Evolutionary conservation across 805 yeast species (phyloP).

Genomic region (Lachancea quebecensis): DNA sequence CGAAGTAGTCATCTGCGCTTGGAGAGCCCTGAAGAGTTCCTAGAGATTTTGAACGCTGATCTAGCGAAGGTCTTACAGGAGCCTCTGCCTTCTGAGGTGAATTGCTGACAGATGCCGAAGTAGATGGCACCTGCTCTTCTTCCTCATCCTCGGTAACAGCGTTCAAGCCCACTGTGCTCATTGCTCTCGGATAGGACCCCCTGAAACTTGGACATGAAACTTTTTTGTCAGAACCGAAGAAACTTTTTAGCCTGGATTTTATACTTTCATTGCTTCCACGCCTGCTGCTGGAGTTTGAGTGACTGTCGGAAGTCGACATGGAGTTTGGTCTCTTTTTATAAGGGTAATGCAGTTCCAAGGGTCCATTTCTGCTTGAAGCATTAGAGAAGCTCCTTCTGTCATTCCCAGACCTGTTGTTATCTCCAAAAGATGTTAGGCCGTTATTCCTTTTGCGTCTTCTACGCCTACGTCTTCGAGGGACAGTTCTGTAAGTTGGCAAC

Average conservation of each 20-base stretch:
- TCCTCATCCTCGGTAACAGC: conserved; percentile 25
- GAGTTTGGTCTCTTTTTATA: conserved; percentile 1
- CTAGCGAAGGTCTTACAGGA: conserved; percentile 2
- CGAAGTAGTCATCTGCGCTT: conserved; percentile 2
- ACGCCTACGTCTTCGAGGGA: conserved; percentile 66
- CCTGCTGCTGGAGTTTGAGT: conserved; percentile 5
- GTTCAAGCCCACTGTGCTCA: conserved; percentile 12
- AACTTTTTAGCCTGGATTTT: conserved; percentile 9
- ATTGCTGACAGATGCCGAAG: background rate
- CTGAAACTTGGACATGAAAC: background rate
- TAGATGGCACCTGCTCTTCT: conserved; percentile 20
- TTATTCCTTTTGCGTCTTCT: conserved; percentile 22
- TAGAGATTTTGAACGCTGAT: conserved; percentile 7
- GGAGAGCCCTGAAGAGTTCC: background rate
- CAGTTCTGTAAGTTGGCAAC: conserved; percentile 70
- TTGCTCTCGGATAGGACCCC: conserved; percentile 7
- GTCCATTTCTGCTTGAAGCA: background rate
- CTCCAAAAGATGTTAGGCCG: background rate
- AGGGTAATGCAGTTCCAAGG: background rate
- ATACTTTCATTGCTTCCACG: conserved; percentile 12
- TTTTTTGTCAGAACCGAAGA: conserved; percentile 9
- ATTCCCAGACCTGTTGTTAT: background rate
- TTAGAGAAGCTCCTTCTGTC: background rate
- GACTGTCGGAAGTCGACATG: background rate
- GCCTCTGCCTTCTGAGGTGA: background rate